Conservation (phyloP, 2,329 filamentous ascomycete genomes). For the Neonectria sp. region DNA sequence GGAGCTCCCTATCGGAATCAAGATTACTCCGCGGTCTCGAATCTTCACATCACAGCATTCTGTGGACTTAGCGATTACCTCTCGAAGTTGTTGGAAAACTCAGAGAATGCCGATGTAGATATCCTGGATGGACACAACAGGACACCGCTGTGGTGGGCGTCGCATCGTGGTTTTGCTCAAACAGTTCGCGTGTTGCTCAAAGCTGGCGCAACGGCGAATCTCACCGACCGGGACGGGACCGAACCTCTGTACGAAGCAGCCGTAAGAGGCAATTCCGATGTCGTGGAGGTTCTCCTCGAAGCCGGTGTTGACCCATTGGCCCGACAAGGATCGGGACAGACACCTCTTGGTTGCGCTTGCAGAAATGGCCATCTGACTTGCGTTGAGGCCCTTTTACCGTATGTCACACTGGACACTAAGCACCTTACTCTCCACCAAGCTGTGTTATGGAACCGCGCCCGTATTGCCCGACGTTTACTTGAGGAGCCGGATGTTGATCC, state of each 20-base stretch:
- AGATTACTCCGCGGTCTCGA: neutral
- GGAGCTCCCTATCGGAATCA: neutral
- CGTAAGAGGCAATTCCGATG: neutral
- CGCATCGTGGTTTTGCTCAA: neutral
- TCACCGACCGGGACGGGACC: neutral
- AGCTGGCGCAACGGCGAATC: constrained; percentile 8
- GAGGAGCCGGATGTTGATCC: constrained; percentile 13
- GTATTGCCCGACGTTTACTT: constrained; percentile 15
- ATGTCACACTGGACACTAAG: neutral
- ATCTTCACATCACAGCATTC: constrained; percentile 33
- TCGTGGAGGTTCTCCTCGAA: constrained; percentile 5
- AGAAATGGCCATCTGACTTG: constrained; percentile 7
- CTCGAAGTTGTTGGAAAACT: neutral
- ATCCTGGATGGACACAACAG: neutral
- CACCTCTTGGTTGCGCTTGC: neutral
- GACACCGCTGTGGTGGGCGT: constrained; percentile 4
- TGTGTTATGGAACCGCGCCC: neutral
- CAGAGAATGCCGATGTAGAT: constrained; percentile 4
- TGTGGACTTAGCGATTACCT: constrained; percentile 30
- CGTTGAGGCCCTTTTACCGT: constrained; percentile 1
- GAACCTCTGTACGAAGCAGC: constrained; percentile 8
- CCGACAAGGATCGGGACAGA: neutral
- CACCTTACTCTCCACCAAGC: constrained; percentile 8
- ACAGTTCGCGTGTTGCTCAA: constrained; percentile 10
- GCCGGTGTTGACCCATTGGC: constrained; percentile 2